These are phyloP conservation scores for Claviceps lovelessii DNA, from an alignment of 2,329 filamentous ascomycete species.

Conservation along the genomic window DNA sequence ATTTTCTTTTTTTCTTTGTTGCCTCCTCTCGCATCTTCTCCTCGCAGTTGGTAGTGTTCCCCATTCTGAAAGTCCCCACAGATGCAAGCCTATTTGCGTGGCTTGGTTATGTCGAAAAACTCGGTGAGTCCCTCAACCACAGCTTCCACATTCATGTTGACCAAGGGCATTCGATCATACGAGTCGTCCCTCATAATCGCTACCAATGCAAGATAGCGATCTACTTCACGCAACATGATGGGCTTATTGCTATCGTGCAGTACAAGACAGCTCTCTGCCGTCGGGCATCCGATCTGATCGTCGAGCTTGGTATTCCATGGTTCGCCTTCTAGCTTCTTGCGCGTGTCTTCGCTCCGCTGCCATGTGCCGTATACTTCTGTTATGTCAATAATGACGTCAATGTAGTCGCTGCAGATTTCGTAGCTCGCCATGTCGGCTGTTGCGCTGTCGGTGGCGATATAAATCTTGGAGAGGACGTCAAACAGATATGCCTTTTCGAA, in stretches of 20 bases:
- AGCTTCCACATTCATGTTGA: conserved; percentile 77
- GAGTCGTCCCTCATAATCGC: conserved; percentile 78
- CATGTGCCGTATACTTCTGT: conserved; percentile 85
- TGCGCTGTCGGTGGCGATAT: conserved; percentile 89
- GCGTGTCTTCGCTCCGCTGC: conserved; percentile 40
- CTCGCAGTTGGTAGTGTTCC: not conserved
- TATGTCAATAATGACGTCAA: conserved; percentile 94
- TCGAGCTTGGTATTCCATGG: conserved; percentile 48
- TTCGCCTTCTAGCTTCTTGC: conserved; percentile 41
- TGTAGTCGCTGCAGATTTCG: conserved; percentile 96
- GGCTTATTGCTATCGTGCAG: conserved; percentile 49
- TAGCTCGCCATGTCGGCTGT: conserved; percentile 92
- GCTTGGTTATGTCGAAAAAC: conserved; percentile 61
- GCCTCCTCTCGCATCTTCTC: not conserved
- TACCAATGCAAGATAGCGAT: conserved; percentile 64
- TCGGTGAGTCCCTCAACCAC: conserved; percentile 66
- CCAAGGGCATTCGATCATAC: conserved; percentile 68
- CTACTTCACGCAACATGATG: conserved; percentile 55
- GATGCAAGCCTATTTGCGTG: conserved; percentile 22
- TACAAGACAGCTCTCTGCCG: conserved; percentile 55
- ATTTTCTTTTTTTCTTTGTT: not conserved
- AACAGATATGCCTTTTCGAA: conserved; percentile 98
- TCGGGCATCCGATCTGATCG: conserved; percentile 51
- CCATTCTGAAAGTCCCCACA: not conserved
- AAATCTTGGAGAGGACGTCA: conserved; percentile 95